Conservation (phyloP, 2,329 filamentous ascomycete species). For the Alternaria metachromatica region DNA sequence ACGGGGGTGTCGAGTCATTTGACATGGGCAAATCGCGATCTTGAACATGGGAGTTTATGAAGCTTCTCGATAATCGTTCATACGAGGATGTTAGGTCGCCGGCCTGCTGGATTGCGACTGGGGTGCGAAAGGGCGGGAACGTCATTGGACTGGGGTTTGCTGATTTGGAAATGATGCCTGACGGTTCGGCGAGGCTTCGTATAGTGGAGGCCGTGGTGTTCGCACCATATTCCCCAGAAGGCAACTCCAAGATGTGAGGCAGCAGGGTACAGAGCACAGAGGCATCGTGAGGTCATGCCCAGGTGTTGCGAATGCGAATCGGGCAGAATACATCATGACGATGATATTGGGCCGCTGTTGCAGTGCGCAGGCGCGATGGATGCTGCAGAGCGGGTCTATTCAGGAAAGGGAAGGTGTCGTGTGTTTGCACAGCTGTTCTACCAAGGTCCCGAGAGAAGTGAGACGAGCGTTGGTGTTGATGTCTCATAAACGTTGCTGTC, state of each 20-base stretch:
- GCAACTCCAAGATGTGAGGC: neutral
- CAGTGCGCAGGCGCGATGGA: neutral
- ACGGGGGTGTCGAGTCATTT: constrained; percentile 9
- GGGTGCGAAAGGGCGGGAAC: neutral
- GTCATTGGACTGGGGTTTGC: neutral
- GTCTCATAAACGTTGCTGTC: constrained; percentile 9
- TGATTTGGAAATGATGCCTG: constrained; percentile 12
- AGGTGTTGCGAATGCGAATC: neutral
- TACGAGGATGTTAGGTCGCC: neutral
- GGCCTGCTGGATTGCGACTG: neutral
- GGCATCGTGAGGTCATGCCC: neutral
- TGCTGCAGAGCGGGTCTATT: neutral
- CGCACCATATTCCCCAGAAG: constrained; percentile 5
- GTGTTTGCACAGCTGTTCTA: neutral
- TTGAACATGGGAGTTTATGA: neutral
- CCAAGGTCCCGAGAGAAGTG: neutral
- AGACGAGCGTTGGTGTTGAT: constrained; percentile 4
- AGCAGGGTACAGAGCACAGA: neutral
- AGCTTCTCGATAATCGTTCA: neutral
- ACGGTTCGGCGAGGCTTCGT: constrained; percentile 8
- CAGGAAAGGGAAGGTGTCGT: neutral
- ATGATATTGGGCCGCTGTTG: neutral
- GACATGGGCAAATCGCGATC: neutral
- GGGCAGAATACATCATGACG: neutral
- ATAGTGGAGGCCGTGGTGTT: neutral